Percentiles rank a stretch among this genome's conserved stretches.
These are phyloP conservation scores for Neofusicoccum kwambonambiense DNA, from an alignment of 2,329 filamentous ascomycete species.

Conservation along the genomic window DNA sequence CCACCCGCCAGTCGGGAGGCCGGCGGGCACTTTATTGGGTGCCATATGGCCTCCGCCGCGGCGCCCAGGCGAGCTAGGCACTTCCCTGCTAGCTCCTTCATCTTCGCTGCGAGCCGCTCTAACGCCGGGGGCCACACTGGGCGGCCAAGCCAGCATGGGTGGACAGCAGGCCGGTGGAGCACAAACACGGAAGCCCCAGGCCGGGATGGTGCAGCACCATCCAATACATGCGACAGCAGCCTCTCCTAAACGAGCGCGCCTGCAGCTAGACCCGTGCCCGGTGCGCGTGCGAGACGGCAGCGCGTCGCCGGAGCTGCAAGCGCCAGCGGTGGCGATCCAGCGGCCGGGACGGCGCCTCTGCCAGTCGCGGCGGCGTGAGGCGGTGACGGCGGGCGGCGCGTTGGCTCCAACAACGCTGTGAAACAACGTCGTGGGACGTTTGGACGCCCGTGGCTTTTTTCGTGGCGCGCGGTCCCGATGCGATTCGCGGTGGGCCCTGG, in stretches of 20 bases:
- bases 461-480: slow-evolving; percentile 10
- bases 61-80: background rate
- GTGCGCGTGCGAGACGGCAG: too few relatives aligned
- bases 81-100: background rate
- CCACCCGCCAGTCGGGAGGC: background rate
- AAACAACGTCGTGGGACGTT: slow-evolving; percentile 12
- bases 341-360: background rate
- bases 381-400: slow-evolving; percentile 3
- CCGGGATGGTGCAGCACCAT: slow-evolving; percentile 17
- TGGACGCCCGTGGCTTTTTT: slow-evolving; percentile 1
- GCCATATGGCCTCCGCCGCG: background rate
- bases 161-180: background rate
- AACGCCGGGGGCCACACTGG: background rate
- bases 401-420: background rate
- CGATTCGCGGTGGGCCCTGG: background rate
- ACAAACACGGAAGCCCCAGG: slow-evolving; percentile 8
- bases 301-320: background rate
- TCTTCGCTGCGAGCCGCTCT: background rate
- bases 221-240: slow-evolving; percentile 18
- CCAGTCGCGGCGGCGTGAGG: background rate
- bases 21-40: slow-evolving; percentile 7
- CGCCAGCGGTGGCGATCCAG: background rate
- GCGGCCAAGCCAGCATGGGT: background rate
- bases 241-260: background rate
- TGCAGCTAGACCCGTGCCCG: too few relatives aligned